A percentile compares a stretch with the other conserved stretches of the same genome.
Conservation (phyloP, 805 yeast genomes). For the Yamadazyma sp. region DNA sequence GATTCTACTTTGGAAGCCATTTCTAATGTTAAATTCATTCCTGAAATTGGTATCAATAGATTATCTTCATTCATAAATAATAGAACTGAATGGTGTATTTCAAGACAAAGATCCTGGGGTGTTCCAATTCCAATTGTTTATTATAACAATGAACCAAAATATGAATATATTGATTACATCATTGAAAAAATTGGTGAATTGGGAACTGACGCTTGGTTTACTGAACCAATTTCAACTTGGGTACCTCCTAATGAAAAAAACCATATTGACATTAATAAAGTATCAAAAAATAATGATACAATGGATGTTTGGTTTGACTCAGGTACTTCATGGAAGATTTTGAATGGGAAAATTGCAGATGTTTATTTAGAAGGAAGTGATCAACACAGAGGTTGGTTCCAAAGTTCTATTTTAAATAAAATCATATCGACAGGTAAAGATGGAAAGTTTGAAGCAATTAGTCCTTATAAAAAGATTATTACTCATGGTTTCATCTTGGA, state of each 20-base stretch:
- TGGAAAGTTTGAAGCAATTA: slow-evolving; percentile 26
- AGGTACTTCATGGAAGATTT: slow-evolving; percentile 84
- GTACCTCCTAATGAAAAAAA: slow-evolving; percentile 44
- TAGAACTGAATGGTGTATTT: slow-evolving; percentile 96
- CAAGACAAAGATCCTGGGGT: slow-evolving; percentile 97
- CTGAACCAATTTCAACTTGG: slow-evolving; percentile 63
- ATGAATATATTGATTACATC: slow-evolving; percentile 55
- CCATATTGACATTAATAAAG: slow-evolving; percentile 41
- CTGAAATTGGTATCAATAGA: slow-evolving; percentile 69
- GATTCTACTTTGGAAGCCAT: slow-evolving; percentile 57
- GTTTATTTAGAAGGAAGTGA: slow-evolving; percentile 96
- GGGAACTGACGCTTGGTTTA: slow-evolving; percentile 85
- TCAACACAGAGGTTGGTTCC: slow-evolving; percentile 99
- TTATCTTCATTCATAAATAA: slow-evolving; percentile 67
- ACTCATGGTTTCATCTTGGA: slow-evolving; percentile 96
- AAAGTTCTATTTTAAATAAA: slow-evolving; percentile 81
- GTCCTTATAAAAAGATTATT: slow-evolving; percentile 70
- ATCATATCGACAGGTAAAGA: slow-evolving; percentile 52
- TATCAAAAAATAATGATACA: slow-evolving; percentile 75
- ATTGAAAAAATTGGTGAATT: slow-evolving; percentile 51
- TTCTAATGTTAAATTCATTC: slow-evolving; percentile 63
- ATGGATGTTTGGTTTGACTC: slow-evolving; percentile 99
- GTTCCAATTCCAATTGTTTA: slow-evolving; percentile 93
- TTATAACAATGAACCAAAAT: slow-evolving; percentile 50
- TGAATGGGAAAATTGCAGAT: slow-evolving; percentile 45